Conservation (phyloP, 306 rosid genomes). For the Lathyrus aphaca region DNA sequence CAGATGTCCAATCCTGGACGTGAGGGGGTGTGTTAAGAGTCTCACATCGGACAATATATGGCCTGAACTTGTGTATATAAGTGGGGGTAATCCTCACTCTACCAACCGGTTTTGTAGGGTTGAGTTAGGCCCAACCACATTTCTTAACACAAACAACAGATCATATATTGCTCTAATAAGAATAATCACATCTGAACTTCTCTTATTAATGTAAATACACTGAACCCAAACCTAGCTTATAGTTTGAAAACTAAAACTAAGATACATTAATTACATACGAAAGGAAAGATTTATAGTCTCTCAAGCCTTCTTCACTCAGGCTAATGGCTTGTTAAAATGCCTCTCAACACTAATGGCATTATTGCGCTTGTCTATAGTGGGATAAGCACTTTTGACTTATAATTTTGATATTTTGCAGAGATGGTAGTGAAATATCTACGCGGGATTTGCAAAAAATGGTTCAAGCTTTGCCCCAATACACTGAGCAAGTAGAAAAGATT, state of each 20-base stretch:
- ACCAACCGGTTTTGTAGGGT: too few species aligned
- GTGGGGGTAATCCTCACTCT: too few species aligned
- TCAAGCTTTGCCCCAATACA: slow-evolving; percentile 95
- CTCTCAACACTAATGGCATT: neutral
- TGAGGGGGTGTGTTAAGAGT: too few species aligned
- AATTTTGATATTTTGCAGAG: slow-evolving; percentile 58
- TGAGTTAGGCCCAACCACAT: too few species aligned
- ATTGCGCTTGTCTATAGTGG: neutral
- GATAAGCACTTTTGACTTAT: slow-evolving; percentile 21
- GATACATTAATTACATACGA: neutral
- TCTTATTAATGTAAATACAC: neutral
- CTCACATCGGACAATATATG: too few species aligned
- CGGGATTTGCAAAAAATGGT: slow-evolving; percentile 97
- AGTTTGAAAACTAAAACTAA: neutral
- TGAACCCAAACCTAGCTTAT: neutral
- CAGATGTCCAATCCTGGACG: too few species aligned
- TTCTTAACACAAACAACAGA: too few species aligned
- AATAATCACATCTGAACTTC: neutral
- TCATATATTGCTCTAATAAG: neutral
- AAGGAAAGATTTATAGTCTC: neutral
- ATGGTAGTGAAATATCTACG: slow-evolving; percentile 81
- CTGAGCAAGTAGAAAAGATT: slow-evolving; percentile 91
- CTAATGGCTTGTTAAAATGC: neutral
- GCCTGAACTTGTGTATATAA: too few species aligned
- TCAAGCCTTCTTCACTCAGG: neutral